phyloP scores from a whole-genome alignment of 768 basidiomycete genomes.

The Suillus ampliporus region DNA sequence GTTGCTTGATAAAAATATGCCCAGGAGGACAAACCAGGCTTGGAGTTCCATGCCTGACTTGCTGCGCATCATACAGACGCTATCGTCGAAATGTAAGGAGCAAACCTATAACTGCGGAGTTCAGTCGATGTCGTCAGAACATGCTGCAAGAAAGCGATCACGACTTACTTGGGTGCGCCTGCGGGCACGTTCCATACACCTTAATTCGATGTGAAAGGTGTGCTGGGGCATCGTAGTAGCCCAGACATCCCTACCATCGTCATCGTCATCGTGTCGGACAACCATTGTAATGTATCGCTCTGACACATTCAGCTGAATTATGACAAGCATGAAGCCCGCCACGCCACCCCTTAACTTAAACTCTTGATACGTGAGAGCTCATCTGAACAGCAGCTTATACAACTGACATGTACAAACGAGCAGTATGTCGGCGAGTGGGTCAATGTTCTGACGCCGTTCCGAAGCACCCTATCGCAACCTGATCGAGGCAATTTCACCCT shows the following conservation, averaged over 20 bases:
- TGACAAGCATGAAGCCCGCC: not conserved
- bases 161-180: not conserved
- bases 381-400: not conserved
- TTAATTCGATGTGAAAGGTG: not conserved
- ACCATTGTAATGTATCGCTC: not conserved
- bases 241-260: not conserved
- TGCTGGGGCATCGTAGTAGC: not conserved
- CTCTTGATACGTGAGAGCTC: not conserved
- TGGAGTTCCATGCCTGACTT: slow-evolving; percentile 14
- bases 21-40: slow-evolving; percentile 29
- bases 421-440: not conserved
- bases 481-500: not conserved
- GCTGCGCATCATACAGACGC: not conserved
- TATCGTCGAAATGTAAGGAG: not conserved
- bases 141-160: not conserved
- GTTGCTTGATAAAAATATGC: slow-evolving; percentile 22
- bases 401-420: not conserved
- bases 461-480: not conserved
- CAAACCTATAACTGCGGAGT: not conserved
- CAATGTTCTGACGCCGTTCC: not conserved
- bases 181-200: not conserved
- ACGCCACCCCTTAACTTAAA: not conserved
- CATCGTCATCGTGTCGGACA: not conserved
- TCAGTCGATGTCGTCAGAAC: not conserved
- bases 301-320: not conserved